These are phyloP conservation scores for Blastobotrys chiropterorum DNA, from an alignment of 805 yeast species.

Conservation along the genomic window DNA sequence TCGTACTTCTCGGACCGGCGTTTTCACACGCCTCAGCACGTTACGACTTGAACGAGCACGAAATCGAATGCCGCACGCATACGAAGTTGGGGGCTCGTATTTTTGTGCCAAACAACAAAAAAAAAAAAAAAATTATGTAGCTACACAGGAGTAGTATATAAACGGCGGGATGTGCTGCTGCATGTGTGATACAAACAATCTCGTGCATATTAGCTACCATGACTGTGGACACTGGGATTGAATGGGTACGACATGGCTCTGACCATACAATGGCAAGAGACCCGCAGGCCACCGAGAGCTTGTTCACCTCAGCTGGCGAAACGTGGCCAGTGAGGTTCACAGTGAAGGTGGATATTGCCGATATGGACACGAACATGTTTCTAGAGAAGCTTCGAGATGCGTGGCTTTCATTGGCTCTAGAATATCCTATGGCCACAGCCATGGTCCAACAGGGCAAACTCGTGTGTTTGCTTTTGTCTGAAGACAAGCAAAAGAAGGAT, in stretches of 20 bases:
- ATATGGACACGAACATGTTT: background rate
- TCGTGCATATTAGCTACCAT: background rate
- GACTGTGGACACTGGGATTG: background rate
- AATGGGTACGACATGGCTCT: background rate
- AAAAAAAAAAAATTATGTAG: too few relatives aligned
- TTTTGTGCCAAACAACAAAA: background rate
- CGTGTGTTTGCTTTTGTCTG: background rate
- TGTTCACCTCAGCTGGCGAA: conserved; percentile 1
- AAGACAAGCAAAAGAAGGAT: background rate
- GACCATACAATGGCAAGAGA: background rate
- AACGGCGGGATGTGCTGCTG: too few relatives aligned
- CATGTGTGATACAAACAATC: background rate
- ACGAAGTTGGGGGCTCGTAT: background rate
- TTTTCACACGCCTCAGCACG: too few relatives aligned
- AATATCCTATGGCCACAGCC: conserved; percentile 1
- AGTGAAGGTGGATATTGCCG: background rate
- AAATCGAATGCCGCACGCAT: background rate
- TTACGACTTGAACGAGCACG: background rate
- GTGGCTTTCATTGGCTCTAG: background rate
- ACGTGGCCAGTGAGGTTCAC: conserved; percentile 5
- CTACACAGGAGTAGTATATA: background rate
- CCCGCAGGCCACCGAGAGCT: background rate
- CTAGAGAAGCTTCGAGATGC: background rate
- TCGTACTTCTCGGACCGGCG: too few relatives aligned
- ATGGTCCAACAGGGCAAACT: background rate